Percentiles rank a stretch among this genome's conserved stretches.
Evolutionary conservation across 1,284 basidiomycete species (phyloP).

Genomic region (Neolentinus lepideus): DNA sequence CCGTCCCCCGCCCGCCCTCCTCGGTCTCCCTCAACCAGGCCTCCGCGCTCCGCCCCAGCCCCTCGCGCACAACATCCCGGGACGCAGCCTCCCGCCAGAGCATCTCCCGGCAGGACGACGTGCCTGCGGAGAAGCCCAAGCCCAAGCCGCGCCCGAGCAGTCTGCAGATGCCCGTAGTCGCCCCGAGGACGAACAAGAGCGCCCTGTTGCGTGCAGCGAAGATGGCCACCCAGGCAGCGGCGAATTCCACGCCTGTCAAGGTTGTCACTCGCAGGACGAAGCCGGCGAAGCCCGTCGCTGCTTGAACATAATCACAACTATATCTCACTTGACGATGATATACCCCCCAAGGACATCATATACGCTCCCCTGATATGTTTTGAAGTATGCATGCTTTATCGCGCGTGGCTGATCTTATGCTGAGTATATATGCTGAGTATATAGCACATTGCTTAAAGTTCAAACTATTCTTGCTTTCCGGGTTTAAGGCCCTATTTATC

Average conservation of each 20-base stretch:
- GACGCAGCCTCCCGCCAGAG: slow-evolving; percentile 1
- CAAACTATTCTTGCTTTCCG: neutral
- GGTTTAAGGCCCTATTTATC: neutral
- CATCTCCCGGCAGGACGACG: slow-evolving; percentile 13
- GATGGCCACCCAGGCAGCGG: slow-evolving; percentile 28
- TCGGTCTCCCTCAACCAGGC: neutral
- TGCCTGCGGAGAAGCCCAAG: slow-evolving; percentile 14
- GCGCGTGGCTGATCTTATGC: too few relatives aligned
- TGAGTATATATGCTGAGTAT: too few relatives aligned
- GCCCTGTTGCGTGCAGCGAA: slow-evolving; percentile 67
- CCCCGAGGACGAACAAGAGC: slow-evolving; percentile 66
- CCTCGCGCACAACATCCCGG: slow-evolving; percentile 10
- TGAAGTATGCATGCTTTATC: too few relatives aligned
- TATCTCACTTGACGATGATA: neutral
- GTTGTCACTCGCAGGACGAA: neutral
- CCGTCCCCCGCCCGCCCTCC: neutral
- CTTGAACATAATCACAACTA: neutral
- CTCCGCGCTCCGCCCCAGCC: slow-evolving; percentile 21
- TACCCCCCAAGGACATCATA: neutral
- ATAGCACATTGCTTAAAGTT: too few relatives aligned
- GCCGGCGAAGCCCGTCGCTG: neutral
- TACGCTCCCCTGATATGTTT: neutral
- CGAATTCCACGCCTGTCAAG: slow-evolving; percentile 7
- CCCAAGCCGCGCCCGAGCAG: slow-evolving; percentile 46
- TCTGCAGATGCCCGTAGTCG: slow-evolving; percentile 47